Conservation (phyloP, 768 basidiomycete genomes). For the Mycena leptocephala region DNA sequence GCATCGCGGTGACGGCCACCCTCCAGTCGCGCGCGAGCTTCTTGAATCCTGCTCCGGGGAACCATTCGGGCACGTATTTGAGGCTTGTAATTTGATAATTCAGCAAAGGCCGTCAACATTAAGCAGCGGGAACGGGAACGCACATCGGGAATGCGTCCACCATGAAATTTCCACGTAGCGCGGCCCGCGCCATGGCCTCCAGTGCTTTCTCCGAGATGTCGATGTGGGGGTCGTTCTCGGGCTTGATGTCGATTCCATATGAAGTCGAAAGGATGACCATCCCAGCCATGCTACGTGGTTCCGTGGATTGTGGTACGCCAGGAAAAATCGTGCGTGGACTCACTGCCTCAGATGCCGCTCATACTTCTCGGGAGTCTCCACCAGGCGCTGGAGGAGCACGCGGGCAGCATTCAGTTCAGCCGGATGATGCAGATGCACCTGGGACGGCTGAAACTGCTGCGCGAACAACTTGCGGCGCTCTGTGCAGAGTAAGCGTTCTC, state of each 20-base stretch:
- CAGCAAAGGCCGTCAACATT: neutral
- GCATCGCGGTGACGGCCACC: conserved; percentile 35
- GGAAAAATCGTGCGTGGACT: neutral
- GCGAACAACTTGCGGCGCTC: neutral
- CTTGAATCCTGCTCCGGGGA: conserved; percentile 60
- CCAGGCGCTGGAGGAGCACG: no score
- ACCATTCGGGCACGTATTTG: conserved; percentile 53
- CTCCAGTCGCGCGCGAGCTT: conserved; percentile 49
- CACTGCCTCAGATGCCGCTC: conserved; percentile 30
- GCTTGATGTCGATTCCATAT: conserved; percentile 30
- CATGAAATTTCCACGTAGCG: conserved; percentile 7
- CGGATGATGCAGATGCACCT: neutral
- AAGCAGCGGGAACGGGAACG: neutral
- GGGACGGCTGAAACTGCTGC: neutral
- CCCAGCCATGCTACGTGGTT: conserved; percentile 28
- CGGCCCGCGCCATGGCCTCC: conserved; percentile 16
- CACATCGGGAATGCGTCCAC: conserved; percentile 29
- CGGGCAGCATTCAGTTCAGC: neutral
- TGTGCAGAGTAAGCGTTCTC: neutral
- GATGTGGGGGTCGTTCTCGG: conserved; percentile 29
- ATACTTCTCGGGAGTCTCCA: conserved; percentile 10
- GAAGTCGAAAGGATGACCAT: conserved; percentile 23
- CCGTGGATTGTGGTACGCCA: no score
- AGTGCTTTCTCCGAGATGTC: conserved; percentile 24
- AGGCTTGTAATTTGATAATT: neutral